These are phyloP conservation scores for Hevea brasiliensis DNA, from an alignment of 345 rosid genomes.

Conservation along the genomic window DNA sequence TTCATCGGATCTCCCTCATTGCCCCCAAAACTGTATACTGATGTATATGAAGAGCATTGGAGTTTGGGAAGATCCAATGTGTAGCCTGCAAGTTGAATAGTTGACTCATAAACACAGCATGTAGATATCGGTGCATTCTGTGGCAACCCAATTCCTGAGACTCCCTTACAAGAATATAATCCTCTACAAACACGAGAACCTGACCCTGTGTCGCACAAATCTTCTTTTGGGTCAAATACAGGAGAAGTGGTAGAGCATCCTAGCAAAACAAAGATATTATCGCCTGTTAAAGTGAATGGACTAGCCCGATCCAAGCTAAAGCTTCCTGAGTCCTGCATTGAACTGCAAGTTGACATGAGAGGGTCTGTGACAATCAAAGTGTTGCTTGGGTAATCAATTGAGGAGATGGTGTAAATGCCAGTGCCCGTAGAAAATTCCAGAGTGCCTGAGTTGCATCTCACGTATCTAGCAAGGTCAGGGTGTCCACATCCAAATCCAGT, in stretches of 20 bases:
- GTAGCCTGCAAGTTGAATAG: conserved; percentile 48
- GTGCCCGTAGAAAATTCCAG: conserved; percentile 57
- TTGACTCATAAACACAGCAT: conserved; percentile 61
- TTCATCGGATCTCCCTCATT: conserved; percentile 57
- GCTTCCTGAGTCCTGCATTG: conserved; percentile 66
- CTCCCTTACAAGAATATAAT: conserved; percentile 63
- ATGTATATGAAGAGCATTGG: conserved; percentile 61
- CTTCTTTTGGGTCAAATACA: conserved; percentile 52
- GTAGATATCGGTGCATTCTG: conserved; percentile 52
- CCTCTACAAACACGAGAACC: conserved; percentile 59
- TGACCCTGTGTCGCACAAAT: conserved; percentile 55
- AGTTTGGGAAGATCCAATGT: conserved; percentile 61
- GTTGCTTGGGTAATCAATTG: conserved; percentile 51
- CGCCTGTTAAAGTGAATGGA: conserved; percentile 49
- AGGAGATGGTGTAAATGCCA: conserved; percentile 47
- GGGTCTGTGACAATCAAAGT: conserved; percentile 47
- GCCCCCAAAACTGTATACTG: conserved; percentile 55
- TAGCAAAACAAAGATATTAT: conserved; percentile 55
- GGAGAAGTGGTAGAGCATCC: conserved; percentile 69
- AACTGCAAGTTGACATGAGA: conserved; percentile 63
- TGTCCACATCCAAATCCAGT: conserved; percentile 57
- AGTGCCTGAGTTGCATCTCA: conserved; percentile 45
- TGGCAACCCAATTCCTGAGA: conserved; percentile 54
- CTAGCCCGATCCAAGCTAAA: conserved; percentile 54
- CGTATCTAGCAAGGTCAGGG: conserved; percentile 49